phyloP scores from a whole-genome alignment of 257 asterid genomes.

The Ehretia macrophylla region DNA sequence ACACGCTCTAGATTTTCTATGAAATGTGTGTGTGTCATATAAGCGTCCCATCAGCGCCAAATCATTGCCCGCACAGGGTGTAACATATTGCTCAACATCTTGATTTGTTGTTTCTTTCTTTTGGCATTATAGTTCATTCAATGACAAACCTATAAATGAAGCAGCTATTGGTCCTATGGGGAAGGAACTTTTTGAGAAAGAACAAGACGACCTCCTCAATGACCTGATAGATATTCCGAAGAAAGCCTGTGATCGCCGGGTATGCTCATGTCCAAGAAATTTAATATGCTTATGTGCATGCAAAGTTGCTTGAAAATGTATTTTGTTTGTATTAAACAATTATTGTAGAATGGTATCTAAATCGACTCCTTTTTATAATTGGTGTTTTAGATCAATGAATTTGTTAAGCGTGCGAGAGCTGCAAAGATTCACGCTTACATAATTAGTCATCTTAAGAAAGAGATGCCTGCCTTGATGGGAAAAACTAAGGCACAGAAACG shows the following conservation, averaged over 20 bases:
- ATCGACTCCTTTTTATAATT: neutral
- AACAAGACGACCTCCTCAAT: conserved; percentile 84
- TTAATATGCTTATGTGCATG: neutral
- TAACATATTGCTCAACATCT: neutral
- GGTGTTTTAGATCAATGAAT: conserved; percentile 67
- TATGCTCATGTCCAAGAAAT: conserved; percentile 22
- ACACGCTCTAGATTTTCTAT: too few species aligned
- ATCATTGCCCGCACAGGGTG: too few species aligned
- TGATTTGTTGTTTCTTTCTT: neutral
- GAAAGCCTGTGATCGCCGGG: conserved; percentile 95
- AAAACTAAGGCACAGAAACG: conserved; percentile 67
- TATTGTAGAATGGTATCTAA: neutral
- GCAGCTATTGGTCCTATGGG: conserved; percentile 59
- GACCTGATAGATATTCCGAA: conserved; percentile 93
- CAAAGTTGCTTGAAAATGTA: too few species aligned
- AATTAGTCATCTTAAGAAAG: conserved; percentile 84
- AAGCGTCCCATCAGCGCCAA: too few species aligned
- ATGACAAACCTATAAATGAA: conserved; percentile 74
- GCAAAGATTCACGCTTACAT: conserved; percentile 91
- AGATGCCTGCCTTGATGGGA: conserved; percentile 90
- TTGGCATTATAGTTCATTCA: conserved; percentile 55
- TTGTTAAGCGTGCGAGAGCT: conserved; percentile 94
- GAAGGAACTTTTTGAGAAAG: conserved; percentile 84
- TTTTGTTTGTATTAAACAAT: neutral
- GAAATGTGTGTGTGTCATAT: too few species aligned